Base-by-base conservation (phyloP, 129 eudicot genomes). In the Pulicaria dysenterica region DNA sequence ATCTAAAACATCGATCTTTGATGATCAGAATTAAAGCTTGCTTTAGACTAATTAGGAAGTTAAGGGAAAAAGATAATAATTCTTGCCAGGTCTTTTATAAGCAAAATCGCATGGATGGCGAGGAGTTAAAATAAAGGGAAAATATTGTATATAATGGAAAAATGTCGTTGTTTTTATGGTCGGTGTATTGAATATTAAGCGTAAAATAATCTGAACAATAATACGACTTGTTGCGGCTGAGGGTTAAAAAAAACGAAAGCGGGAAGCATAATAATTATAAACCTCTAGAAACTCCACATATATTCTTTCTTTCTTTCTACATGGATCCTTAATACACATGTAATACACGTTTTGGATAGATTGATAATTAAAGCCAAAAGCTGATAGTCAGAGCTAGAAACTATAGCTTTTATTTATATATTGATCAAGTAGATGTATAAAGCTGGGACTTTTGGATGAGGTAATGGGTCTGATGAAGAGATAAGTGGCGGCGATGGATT, bases 231-330 rank as follows among this genome's bases (percentile, higher is more conserved):
- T 62, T 73, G 70, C 78, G 69, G 77, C 70, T 17, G 36, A 15
- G 40, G 49, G 58, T 73, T 47, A 24, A 73, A 42, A 24, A 61
- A 42, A 61, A 73, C 70, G 10, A 73, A 50, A 60, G 61, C 34
- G 51, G 70, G 60, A 61, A 73, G 69, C 69, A 59, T 73, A 58
- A 59, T 73, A 58, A 58, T 72, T 72, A 72, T 58, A 58, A 58
- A 37, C 47, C 41, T 39, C 70, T 64, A 19, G 70, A 64, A 64
- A 64, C 49, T 12, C 36, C 40, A 11, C 34, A 15, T n/a, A n/a
- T n/a, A n/a, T n/a, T n/a, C n/a, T n/a, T 40, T 64, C 51, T 14
- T 48, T 5, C 54, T 48, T 48, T 48, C 54, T 46, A 46, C 9
- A 4, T 46, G 51, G 50, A 46, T 46, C 50, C 31, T 5, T 41